Base-by-base conservation (phyloP, 441 rosid genomes). In the Kokia cookei region DNA sequence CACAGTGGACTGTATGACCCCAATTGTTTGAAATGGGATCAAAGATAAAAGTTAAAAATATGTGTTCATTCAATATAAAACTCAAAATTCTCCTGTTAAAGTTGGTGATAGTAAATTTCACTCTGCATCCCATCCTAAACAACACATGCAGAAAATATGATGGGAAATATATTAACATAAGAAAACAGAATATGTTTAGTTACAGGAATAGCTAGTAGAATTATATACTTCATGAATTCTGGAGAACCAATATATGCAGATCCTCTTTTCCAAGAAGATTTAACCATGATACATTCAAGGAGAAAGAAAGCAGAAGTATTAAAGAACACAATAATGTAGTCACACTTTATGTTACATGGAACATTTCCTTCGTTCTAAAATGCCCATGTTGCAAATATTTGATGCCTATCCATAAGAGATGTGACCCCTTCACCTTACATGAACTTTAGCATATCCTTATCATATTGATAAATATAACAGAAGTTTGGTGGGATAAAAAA, bases 1-100 rank as follows among this genome's bases (percentile, higher is more conserved):
- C 22, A 53, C 40, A 60, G 75, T 74, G 73, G 74, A 73, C 17
- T 69, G 45, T 37, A 32, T 70, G 13, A 55, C 19, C 72, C 57
- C 71, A 47, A 11, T 26, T 65, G 27, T 40, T 15, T 45, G 24
- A 42, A 58, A 35, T 11, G 63, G 42, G 51, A 58, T 24, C 17
- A 55, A 35, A 35, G 15, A 54, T 29, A 47, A 37, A 24, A 57
- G 69, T 43, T 22, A 60, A 55, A 42, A 42, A 42, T 42, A 55
- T 70, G 7, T 19, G 73, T 71, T 57, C 13, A 71, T 27, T 68
- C 59, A 67, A 42, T 19, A 35, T 13, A 69, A 69, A 51, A 53
- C 22, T 54, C 48, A 69, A 67, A 48, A 17, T 67, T 67, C 35
- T 58, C 15, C 59, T 2, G 26, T 50, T 50, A 50, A 67, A 29